These are phyloP conservation scores for Exophiala calicioides DNA, from an alignment of 2,329 filamentous ascomycete species.

Conservation along the genomic window DNA sequence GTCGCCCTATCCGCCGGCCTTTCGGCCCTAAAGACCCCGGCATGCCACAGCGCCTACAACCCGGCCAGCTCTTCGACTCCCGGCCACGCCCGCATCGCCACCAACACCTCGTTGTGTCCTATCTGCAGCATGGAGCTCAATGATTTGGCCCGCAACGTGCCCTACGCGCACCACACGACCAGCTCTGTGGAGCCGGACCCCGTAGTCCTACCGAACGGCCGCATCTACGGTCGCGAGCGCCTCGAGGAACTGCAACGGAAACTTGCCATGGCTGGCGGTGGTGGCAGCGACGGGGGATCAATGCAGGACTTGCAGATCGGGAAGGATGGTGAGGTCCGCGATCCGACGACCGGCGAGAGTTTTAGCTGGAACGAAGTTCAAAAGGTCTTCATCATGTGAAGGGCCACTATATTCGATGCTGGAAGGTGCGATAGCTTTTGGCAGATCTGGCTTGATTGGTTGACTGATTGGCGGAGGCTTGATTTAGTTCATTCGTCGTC, in stretches of 20 bases:
- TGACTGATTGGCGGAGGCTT: too few relatives aligned
- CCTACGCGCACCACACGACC: constrained; percentile 93
- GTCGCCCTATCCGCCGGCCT: constrained; percentile 87
- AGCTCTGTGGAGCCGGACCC: constrained; percentile 88
- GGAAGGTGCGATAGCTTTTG: too few relatives aligned
- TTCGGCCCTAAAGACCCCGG: constrained; percentile 91
- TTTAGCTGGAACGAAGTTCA: constrained; percentile 65
- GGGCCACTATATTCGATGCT: too few relatives aligned
- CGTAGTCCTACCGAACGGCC: constrained; percentile 80
- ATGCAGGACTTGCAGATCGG: constrained; percentile 23
- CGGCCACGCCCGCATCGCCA: constrained; percentile 48
- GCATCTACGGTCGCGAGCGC: constrained; percentile 76
- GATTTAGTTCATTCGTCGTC: too few relatives aligned
- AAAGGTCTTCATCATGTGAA: constrained; percentile 86
- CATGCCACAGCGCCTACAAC: constrained; percentile 71
- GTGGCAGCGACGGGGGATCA: constrained; percentile 7
- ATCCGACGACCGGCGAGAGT: constrained; percentile 73
- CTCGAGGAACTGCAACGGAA: constrained; percentile 78
- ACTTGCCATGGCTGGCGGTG: constrained; percentile 44
- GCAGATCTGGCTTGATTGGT: too few relatives aligned
- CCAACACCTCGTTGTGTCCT: constrained; percentile 73
- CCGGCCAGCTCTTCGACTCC: constrained; percentile 55
- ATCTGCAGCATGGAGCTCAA: constrained; percentile 97
- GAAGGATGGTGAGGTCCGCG: constrained; percentile 65
- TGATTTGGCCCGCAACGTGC: constrained; percentile 81